A percentile compares a stretch with the other conserved stretches of the same genome.
These are phyloP conservation scores for Cryptococcus sp. DNA, from an alignment of 1,284 basidiomycete species.

Conservation along the genomic window DNA sequence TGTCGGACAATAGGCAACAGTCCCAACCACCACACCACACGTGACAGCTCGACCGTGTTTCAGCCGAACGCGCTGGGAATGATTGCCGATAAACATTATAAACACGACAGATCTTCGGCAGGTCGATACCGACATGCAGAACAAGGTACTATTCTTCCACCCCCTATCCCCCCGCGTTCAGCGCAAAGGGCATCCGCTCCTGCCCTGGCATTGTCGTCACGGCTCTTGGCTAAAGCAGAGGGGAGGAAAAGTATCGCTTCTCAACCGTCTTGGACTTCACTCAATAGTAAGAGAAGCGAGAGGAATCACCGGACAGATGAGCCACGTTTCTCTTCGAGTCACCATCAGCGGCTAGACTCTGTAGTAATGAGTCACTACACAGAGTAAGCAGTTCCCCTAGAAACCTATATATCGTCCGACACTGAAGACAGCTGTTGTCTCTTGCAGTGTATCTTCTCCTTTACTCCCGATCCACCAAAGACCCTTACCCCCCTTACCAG, in stretches of 20 bases:
- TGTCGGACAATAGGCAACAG: neutral
- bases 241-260: neutral
- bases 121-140: neutral
- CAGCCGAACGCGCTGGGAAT: neutral
- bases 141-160: neutral
- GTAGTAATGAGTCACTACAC: neutral
- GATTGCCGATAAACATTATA: no score
- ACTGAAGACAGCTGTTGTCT: neutral
- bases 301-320: neutral
- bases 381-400: neutral
- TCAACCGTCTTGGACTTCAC: neutral
- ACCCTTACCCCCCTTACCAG: conserved; percentile 16
- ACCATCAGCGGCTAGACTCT: neutral
- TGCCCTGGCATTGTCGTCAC: no score
- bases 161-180: conserved; percentile 9
- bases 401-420: neutral
- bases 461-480: conserved; percentile 16
- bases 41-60: neutral
- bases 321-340: conserved; percentile 1
- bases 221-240: conserved; percentile 2
- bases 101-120: neutral
- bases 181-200: neutral
- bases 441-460: conserved; percentile 2
- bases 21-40: neutral
- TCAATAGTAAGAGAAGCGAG: neutral